Evolutionary conservation across 2,329 filamentous ascomycete genomes (phyloP).

Genomic region (Huntiella moniliformis): DNA sequence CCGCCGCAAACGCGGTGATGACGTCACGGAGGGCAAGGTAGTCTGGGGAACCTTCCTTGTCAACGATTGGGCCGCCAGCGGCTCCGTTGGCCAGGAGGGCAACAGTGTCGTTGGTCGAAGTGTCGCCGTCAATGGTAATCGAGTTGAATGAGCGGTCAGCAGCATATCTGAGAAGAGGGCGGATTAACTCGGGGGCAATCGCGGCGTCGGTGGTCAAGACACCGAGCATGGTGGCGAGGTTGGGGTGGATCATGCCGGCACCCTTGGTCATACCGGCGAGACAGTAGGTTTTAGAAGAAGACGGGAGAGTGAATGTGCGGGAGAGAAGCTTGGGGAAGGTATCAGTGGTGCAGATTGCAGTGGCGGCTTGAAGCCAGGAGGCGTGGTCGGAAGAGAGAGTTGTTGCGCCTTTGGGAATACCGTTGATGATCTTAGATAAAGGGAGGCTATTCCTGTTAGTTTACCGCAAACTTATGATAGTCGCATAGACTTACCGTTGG

Average conservation of each 20-base stretch:
- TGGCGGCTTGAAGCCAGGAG: conserved; percentile 71
- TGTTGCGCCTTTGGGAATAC: conserved; percentile 58
- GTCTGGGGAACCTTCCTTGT: conserved; percentile 35
- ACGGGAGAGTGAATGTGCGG: conserved; percentile 63
- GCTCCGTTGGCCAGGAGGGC: conserved; percentile 91
- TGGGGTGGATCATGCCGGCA: conserved; percentile 97
- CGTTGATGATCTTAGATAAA: conserved; percentile 71
- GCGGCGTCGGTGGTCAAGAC: conserved; percentile 85
- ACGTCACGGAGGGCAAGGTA: conserved; percentile 52
- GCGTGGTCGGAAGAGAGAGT: conserved; percentile 58
- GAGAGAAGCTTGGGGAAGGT: conserved; percentile 95
- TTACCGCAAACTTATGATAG: background rate
- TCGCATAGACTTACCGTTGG: conserved; percentile 40
- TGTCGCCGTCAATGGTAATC: conserved; percentile 93
- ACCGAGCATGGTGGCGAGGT: conserved; percentile 91
- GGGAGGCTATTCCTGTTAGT: conserved; percentile 41
- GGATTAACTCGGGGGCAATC: conserved; percentile 48
- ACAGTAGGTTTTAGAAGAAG: conserved; percentile 50
- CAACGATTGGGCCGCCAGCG: conserved; percentile 51
- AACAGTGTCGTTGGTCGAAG: conserved; percentile 91
- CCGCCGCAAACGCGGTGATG: conserved; percentile 59
- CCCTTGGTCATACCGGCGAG: conserved; percentile 95
- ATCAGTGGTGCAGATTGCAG: conserved; percentile 93
- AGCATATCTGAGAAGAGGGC: conserved; percentile 50
- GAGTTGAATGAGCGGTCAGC: conserved; percentile 83